Evolutionary conservation across 2,329 filamentous ascomycete species (phyloP).

Genomic region (Fusarium gaditjirri): DNA sequence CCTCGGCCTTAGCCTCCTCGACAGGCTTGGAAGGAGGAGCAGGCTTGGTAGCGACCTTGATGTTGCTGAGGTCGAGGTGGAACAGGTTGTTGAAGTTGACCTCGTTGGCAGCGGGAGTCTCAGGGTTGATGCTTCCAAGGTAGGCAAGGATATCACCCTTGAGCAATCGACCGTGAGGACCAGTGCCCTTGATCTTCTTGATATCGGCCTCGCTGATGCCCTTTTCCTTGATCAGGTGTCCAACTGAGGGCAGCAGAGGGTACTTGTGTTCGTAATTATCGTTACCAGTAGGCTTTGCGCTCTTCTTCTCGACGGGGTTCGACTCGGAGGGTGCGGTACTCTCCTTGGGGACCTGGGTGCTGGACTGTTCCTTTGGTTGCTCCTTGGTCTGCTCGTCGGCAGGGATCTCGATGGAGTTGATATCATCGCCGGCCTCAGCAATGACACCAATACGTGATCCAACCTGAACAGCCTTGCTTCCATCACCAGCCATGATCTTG

Average conservation of each 20-base stretch:
- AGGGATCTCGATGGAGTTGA: slow-evolving; percentile 78
- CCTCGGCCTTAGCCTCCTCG: slow-evolving; percentile 52
- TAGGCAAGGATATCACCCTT: slow-evolving; percentile 97
- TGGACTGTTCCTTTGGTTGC: slow-evolving; percentile 68
- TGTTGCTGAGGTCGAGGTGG: slow-evolving; percentile 94
- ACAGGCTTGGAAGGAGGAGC: slow-evolving; percentile 44
- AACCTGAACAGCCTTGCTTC: slow-evolving; percentile 80
- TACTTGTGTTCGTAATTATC: slow-evolving; percentile 73
- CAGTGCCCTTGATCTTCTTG: slow-evolving; percentile 85
- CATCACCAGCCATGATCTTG: slow-evolving; percentile 81
- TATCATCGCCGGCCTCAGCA: slow-evolving; percentile 83
- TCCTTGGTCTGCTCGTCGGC: slow-evolving; percentile 73
- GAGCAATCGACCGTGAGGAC: slow-evolving; percentile 86
- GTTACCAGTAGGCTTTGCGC: slow-evolving; percentile 51
- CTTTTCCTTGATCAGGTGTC: slow-evolving; percentile 82
- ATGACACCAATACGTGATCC: slow-evolving; percentile 84
- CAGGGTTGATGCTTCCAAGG: slow-evolving; percentile 78
- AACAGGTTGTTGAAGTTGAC: slow-evolving; percentile 77
- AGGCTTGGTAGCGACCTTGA: slow-evolving; percentile 77
- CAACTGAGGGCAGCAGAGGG: slow-evolving; percentile 84
- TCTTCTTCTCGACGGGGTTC: slow-evolving; percentile 51
- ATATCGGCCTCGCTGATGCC: slow-evolving; percentile 80
- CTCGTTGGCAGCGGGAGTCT: slow-evolving; percentile 77
- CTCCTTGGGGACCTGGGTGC: slow-evolving; percentile 51
- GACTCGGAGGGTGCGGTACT: slow-evolving; percentile 49